Conservation (phyloP, 352 stramenopile genomes). For the Pythium pectinolyticum region DNA sequence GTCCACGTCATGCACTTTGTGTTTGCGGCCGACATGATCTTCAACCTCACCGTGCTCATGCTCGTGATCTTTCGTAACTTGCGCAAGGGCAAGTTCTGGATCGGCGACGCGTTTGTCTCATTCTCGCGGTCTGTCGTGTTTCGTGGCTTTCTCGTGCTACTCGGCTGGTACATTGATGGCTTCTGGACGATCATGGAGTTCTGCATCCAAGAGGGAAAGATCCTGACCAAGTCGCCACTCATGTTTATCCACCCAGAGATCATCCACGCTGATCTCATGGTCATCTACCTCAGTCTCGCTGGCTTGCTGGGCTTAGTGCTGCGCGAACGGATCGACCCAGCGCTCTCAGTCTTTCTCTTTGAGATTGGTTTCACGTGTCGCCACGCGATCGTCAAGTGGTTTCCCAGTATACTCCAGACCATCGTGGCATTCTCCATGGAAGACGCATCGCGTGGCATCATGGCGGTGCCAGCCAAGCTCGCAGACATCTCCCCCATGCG, state of each 20-base stretch:
- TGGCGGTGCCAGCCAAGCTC: slow-evolving; percentile 3
- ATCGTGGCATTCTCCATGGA: slow-evolving; percentile 8
- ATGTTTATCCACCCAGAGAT: slow-evolving; percentile 2
- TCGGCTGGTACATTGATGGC: slow-evolving; percentile 41
- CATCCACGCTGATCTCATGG: slow-evolving; percentile 32
- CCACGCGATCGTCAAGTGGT: slow-evolving; percentile 5
- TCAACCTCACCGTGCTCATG: slow-evolving; percentile 4
- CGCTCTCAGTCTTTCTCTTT: slow-evolving; percentile 11
- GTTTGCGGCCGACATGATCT: slow-evolving; percentile 36
- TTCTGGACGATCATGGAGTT: slow-evolving; percentile 51
- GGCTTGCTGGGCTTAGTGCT: neutral
- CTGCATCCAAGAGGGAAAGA: slow-evolving; percentile 24
- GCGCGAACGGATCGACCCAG: slow-evolving; percentile 20
- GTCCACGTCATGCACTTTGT: slow-evolving; percentile 42
- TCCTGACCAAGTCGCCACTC: neutral
- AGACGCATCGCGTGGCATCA: neutral
- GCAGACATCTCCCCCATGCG: slow-evolving; percentile 26
- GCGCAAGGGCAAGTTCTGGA: slow-evolving; percentile 14
- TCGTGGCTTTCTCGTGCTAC: slow-evolving; percentile 35
- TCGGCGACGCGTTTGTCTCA: slow-evolving; percentile 19
- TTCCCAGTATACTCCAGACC: slow-evolving; percentile 11
- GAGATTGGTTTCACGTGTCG: slow-evolving; percentile 9
- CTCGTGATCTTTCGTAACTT: slow-evolving; percentile 33
- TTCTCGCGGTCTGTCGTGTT: slow-evolving; percentile 33
- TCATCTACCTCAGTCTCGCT: slow-evolving; percentile 34